These are phyloP conservation scores for Amaranthus palmeri DNA, from an alignment of 148 eudicot species.

Conservation along the genomic window DNA sequence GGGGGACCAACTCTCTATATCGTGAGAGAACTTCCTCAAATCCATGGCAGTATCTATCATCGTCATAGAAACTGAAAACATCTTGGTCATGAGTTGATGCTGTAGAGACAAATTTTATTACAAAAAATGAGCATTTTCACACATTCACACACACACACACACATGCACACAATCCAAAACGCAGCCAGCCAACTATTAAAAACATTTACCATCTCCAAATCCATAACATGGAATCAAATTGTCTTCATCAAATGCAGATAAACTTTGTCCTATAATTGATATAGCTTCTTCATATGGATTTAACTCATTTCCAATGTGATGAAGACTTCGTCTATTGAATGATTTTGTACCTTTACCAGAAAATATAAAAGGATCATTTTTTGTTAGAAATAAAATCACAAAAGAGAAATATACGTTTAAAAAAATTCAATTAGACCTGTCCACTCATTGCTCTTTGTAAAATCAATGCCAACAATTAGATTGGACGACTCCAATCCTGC, in stretches of 20 bases:
- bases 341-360: constrained; percentile 61
- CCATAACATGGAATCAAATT: constrained; percentile 96
- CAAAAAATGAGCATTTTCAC: not conserved
- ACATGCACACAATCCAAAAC: not conserved
- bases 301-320: constrained; percentile 63
- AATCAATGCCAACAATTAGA: constrained; percentile 93
- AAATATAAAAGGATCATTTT: constrained; percentile 2
- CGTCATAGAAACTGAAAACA: constrained; percentile 86
- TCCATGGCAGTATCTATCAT: constrained; percentile 74
- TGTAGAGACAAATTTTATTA: constrained; percentile 24
- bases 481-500: constrained; percentile 98
- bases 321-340: constrained; percentile 69
- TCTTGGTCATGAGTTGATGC: constrained; percentile 99
- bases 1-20: constrained; percentile 85
- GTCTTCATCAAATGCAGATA: constrained; percentile 92
- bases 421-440: constrained; percentile 52
- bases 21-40: constrained; percentile 86
- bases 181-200: not conserved
- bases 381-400: constrained; percentile 4
- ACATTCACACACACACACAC: not conserved
- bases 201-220: constrained; percentile 87
- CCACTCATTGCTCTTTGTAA: constrained; percentile 99
- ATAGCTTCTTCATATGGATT: constrained; percentile 97
- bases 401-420: constrained; percentile 14
- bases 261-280: constrained; percentile 88